Conservation (phyloP, 2,329 filamentous ascomycete species). For the Phialophora verrucosa region DNA sequence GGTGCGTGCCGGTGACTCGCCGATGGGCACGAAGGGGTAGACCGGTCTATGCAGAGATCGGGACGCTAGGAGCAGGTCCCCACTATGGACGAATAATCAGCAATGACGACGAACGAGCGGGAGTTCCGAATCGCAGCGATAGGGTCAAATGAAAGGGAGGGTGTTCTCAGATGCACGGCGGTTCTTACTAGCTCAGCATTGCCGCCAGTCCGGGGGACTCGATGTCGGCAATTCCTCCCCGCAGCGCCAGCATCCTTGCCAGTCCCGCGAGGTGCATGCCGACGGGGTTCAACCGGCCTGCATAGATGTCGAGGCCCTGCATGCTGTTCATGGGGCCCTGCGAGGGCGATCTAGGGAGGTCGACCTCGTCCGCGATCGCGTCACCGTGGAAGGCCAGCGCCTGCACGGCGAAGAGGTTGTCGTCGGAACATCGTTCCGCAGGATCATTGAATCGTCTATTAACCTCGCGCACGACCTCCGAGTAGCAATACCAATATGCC, state of each 20-base stretch:
- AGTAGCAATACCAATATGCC: conserved; percentile 19
- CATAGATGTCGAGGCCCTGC: conserved; percentile 20
- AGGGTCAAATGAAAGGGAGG: conserved; percentile 1
- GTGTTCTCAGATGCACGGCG: not conserved
- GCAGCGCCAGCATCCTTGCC: conserved; percentile 35
- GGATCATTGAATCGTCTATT: conserved; percentile 23
- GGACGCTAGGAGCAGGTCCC: conserved; percentile 22
- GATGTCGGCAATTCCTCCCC: conserved; percentile 33
- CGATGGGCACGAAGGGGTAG: conserved; percentile 18
- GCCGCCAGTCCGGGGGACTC: conserved; percentile 19
- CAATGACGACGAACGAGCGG: not conserved
- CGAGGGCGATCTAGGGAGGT: conserved; percentile 5
- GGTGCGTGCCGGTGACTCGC: conserved; percentile 13
- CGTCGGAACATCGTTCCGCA: conserved; percentile 9
- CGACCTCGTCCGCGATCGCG: conserved; percentile 1
- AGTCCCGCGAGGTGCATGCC: conserved; percentile 37
- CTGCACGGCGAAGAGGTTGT: conserved; percentile 14
- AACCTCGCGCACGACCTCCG: conserved; percentile 14
- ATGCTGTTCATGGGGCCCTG: conserved; percentile 25
- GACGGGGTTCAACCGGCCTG: conserved; percentile 21
- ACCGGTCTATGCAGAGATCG: conserved; percentile 14
- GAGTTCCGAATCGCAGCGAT: not conserved
- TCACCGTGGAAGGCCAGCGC: conserved; percentile 17
- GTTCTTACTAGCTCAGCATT: conserved; percentile 24
- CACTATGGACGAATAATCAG: conserved; percentile 16